Conservation (phyloP, 2,329 filamentous ascomycete genomes). For the Tolypocladium album region DNA sequence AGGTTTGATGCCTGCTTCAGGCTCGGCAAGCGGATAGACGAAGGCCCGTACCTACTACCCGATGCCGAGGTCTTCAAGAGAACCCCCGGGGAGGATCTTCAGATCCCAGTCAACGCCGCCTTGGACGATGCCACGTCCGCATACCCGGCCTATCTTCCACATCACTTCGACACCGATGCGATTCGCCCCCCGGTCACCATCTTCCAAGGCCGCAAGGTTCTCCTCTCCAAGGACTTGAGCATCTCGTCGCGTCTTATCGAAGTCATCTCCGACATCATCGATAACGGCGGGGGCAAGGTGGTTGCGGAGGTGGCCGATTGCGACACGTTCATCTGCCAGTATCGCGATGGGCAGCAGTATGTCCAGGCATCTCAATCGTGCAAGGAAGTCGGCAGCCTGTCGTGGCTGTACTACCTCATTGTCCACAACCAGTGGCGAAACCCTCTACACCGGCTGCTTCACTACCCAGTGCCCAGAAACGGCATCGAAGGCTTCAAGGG, state of each 20-base stretch:
- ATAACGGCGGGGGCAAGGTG: slow-evolving; percentile 58
- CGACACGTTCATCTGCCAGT: slow-evolving; percentile 80
- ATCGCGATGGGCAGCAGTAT: slow-evolving; percentile 73
- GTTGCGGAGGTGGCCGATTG: slow-evolving; percentile 56
- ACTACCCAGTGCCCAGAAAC: slow-evolving; percentile 73
- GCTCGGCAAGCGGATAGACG: slow-evolving; percentile 82
- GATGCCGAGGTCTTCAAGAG: slow-evolving; percentile 71
- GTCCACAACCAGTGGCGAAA: slow-evolving; percentile 83
- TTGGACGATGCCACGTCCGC: slow-evolving; percentile 56
- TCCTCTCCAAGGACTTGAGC: slow-evolving; percentile 64
- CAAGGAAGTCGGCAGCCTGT: slow-evolving; percentile 82
- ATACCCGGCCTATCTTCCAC: slow-evolving; percentile 30
- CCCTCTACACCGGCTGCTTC: slow-evolving; percentile 69
- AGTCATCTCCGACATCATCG: slow-evolving; percentile 62
- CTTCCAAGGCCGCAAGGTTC: slow-evolving; percentile 67
- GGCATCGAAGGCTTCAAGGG: slow-evolving; percentile 72
- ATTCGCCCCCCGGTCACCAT: slow-evolving; percentile 51
- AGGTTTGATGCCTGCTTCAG: slow-evolving; percentile 97
- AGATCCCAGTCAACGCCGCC: slow-evolving; percentile 45
- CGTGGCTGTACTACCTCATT: slow-evolving; percentile 90
- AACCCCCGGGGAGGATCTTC: slow-evolving; percentile 42
- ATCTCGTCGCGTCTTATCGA: slow-evolving; percentile 55
- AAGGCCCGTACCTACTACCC: slow-evolving; percentile 75
- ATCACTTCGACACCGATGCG: slow-evolving; percentile 29
- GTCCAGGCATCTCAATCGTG: slow-evolving; percentile 60